These are phyloP conservation scores for Kurtzmaniella natalensis DNA, from an alignment of 1,139 yeast genomes.

Conservation along the genomic window DNA sequence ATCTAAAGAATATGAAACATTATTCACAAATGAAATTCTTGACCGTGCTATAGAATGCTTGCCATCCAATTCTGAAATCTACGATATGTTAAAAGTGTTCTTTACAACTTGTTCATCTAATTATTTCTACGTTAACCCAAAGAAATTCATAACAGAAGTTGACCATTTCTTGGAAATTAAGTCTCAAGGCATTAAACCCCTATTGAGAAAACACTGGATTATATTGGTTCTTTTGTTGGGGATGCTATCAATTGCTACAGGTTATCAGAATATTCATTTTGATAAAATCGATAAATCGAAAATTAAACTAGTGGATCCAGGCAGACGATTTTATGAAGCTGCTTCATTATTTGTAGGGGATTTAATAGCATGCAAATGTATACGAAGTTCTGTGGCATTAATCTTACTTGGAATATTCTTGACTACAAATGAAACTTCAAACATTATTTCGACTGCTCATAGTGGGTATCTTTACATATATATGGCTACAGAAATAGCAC, in stretches of 20 bases:
- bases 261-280: constrained; percentile 36
- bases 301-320: constrained; percentile 15
- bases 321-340: constrained; percentile 13
- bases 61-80: constrained; percentile 11
- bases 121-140: constrained; percentile 15
- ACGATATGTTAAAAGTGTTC: constrained; percentile 11
- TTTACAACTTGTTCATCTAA: constrained; percentile 16
- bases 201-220: constrained; percentile 13
- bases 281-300: constrained; percentile 24
- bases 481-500: constrained; percentile 15
- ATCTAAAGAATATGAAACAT: constrained; percentile 4
- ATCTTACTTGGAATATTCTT: constrained; percentile 15
- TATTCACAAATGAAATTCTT: constrained; percentile 7
- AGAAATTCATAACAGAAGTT: constrained; percentile 4
- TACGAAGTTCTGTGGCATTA: constrained; percentile 14
- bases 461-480: constrained; percentile 15
- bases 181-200: constrained; percentile 10
- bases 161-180: not conserved
- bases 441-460: constrained; percentile 12
- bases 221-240: constrained; percentile 11
- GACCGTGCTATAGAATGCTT: constrained; percentile 10
- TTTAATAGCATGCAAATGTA: constrained; percentile 13
- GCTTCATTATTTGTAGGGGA: constrained; percentile 16
- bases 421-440: constrained; percentile 16
- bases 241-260: constrained; percentile 14